Evolutionary conservation across 345 rosid species (phyloP), one percentile per base, ranked within the genome.

Genomic region (Salix arbutifolia): DNA sequence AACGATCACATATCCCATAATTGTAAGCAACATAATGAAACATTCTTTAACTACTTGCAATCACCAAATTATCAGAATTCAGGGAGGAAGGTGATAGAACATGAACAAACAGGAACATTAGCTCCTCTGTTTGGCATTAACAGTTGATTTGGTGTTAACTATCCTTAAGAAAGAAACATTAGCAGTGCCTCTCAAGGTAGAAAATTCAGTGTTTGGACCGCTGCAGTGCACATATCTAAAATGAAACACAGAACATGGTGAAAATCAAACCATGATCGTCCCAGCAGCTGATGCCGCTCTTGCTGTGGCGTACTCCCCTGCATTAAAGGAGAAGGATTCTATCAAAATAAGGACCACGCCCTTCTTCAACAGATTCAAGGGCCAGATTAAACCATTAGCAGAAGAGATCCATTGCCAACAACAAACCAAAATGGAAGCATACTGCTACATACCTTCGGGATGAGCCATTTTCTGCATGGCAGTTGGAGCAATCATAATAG

Each of bases 401-500:
- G 62, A 68, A 67, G 52, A 65, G 19, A 28, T 16, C 37, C 40
- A 16, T 33, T 31, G 16, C n/a, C 68, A 65, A 16, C 35, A 16
- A 31, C 19, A 65, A 1, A 18, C 12, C 38, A 65, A 65, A 65
- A 33, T 37, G 6, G 68, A 65, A 65, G 40, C 61, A 60, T n/a
- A 9, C 48, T 3, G 14, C 14, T 17, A 31, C 35, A n/a, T 78
- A 90, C 97, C 99, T 68, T 93, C 96, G 76, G 97, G 97, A 68
- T 93, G 99, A 71, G 98, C 99, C 96, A 96, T 91, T 85, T 93
- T 96, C 88, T 92, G 99, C 86, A 93, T 77, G 26, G 97, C 98
- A 9, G 97, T 87, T 67, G 98, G 99, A 81, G 99, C 98, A 72
- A 96, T 82, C 99, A 96, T 92, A 84, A 96, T 90, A 17, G 98